Conservation (phyloP, 164 flowering plant species). For the Magnolia officinalis region DNA sequence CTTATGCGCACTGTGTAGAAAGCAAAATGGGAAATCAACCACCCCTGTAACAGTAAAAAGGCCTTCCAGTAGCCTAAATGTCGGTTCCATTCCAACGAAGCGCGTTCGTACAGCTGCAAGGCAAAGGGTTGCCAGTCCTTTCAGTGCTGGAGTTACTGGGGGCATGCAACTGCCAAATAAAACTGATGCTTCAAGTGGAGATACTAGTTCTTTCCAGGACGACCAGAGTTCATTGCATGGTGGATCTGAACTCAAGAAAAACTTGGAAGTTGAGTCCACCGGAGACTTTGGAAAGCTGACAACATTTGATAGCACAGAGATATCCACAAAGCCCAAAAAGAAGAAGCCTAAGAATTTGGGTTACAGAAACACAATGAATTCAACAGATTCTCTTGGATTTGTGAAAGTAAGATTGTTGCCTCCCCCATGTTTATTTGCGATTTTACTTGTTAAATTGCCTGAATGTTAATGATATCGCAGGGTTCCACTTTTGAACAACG, state of each 20-base stretch:
- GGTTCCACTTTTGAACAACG: constrained; percentile 60
- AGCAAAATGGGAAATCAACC: constrained; percentile 42
- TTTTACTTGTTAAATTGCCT: constrained; percentile 9
- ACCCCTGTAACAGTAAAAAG: constrained; percentile 55
- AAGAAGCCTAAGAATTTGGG: constrained; percentile 79
- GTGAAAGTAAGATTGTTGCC: constrained; percentile 18
- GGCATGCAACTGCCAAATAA: constrained; percentile 39
- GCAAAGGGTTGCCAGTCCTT: constrained; percentile 72
- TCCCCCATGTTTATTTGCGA: not conserved
- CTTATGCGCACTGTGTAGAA: constrained; percentile 45
- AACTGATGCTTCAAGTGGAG: constrained; percentile 95
- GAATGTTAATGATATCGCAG: constrained; percentile 37
- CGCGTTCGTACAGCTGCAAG: constrained; percentile 92
- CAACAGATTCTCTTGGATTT: constrained; percentile 22
- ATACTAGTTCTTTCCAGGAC: constrained; percentile 92
- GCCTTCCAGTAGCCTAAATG: constrained; percentile 53
- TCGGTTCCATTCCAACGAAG: constrained; percentile 75
- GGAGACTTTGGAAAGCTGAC: constrained; percentile 63
- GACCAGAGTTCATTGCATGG: constrained; percentile 77
- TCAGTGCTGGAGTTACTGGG: constrained; percentile 45
- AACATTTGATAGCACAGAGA: constrained; percentile 59
- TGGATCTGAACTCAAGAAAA: constrained; percentile 56
- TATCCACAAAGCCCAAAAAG: constrained; percentile 68
- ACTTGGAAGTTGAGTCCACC: constrained; percentile 72
- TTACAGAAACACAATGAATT: constrained; percentile 19